A percentile compares a stretch with the other conserved stretches of the same genome.
Conservation (phyloP, 2,329 filamentous ascomycete genomes). For the Teratosphaeria nubilosa region DNA sequence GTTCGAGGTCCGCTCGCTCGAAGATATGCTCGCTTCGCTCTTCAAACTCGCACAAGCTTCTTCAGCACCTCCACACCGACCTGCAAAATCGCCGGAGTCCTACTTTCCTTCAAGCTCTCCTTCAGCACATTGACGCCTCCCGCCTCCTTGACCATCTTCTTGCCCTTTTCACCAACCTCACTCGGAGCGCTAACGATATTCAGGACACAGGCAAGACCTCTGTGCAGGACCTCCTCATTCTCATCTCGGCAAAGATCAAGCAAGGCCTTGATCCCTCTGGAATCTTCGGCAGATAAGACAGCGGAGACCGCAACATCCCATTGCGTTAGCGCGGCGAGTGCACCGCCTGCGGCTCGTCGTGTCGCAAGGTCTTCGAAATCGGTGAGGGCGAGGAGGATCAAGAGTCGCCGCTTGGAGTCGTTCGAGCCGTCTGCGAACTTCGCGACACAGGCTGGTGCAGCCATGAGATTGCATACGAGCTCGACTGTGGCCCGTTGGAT, state of each 20-base stretch:
- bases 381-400: slow-evolving; percentile 76
- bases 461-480: slow-evolving; percentile 82
- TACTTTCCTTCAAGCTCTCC: not conserved
- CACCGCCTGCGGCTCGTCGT: slow-evolving; percentile 75
- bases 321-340: slow-evolving; percentile 71
- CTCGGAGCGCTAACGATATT: slow-evolving; percentile 63
- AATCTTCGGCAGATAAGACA: slow-evolving; percentile 46
- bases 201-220: slow-evolving; percentile 55
- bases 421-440: slow-evolving; percentile 57
- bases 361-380: slow-evolving; percentile 76
- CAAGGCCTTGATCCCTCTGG: slow-evolving; percentile 66
- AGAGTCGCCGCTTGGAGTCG: slow-evolving; percentile 62
- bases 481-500: slow-evolving; percentile 79
- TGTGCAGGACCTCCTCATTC: slow-evolving; percentile 53
- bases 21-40: not conserved
- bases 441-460: slow-evolving; percentile 54
- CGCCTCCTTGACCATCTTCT: not conserved
- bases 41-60: not conserved
- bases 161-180: slow-evolving; percentile 45
- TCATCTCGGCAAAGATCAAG: slow-evolving; percentile 67
- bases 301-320: slow-evolving; percentile 65
- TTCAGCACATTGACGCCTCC: not conserved
- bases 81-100: not conserved
- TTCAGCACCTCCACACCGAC: not conserved
- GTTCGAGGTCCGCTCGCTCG: too few species aligned